phyloP scores from a whole-genome alignment of 257 asterid species.

The Nicotiana noctiflora region DNA sequence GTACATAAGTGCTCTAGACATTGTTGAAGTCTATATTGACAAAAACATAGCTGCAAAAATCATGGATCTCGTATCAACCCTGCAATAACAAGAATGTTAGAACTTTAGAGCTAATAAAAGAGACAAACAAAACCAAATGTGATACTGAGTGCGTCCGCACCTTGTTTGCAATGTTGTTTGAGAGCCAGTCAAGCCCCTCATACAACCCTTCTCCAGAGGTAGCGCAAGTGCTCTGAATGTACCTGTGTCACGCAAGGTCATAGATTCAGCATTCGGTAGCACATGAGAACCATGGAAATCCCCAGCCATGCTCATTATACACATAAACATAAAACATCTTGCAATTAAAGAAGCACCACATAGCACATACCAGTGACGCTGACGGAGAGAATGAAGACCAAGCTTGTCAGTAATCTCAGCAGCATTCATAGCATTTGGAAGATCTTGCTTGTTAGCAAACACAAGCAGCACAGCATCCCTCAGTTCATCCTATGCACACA shows the following conservation, averaged over 20 bases:
- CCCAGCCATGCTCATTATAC: neutral
- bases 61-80: constrained; percentile 27
- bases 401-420: constrained; percentile 73
- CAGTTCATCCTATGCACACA: constrained; percentile 39
- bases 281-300: neutral
- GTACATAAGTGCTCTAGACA: constrained; percentile 13
- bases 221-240: constrained; percentile 72
- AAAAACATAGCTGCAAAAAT: constrained; percentile 24
- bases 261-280: neutral
- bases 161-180: constrained; percentile 69
- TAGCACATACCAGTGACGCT: constrained; percentile 47
- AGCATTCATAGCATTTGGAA: constrained; percentile 71
- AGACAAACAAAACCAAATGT: neutral
- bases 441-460: constrained; percentile 68
- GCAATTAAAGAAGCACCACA: neutral
- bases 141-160: constrained; percentile 12
- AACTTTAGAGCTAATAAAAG: neutral
- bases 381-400: constrained; percentile 68
- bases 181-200: constrained; percentile 72
- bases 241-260: constrained; percentile 31
- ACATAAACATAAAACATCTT: neutral
- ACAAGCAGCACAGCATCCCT: constrained; percentile 73
- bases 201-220: constrained; percentile 67
- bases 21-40: constrained; percentile 21
- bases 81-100: constrained; percentile 15